Evolutionary conservation across 805 yeast species (phyloP).

Genomic region (Teunomyces stri): DNA sequence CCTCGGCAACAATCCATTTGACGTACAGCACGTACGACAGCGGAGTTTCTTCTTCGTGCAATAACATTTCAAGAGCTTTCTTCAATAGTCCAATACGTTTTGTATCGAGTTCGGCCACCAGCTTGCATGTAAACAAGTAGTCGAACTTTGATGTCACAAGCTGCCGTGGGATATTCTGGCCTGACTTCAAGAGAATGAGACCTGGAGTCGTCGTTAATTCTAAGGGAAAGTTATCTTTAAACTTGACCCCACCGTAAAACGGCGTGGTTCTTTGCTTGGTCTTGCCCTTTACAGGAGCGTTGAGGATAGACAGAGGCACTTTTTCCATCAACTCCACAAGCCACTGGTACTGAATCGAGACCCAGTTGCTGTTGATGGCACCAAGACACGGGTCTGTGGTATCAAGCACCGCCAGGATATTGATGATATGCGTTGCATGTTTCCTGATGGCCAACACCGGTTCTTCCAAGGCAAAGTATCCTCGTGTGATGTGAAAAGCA

Average conservation of each 20-base stretch:
- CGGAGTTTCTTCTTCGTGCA: background rate
- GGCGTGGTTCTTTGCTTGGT: slow-evolving; percentile 9
- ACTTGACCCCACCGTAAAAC: slow-evolving; percentile 36
- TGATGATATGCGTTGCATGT: slow-evolving; percentile 61
- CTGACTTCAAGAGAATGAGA: slow-evolving; percentile 26
- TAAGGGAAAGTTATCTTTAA: slow-evolving; percentile 13
- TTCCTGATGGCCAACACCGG: slow-evolving; percentile 59
- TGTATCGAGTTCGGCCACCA: slow-evolving; percentile 2
- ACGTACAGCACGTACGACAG: slow-evolving; percentile 23
- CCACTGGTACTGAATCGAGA: slow-evolving; percentile 61
- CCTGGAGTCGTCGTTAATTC: slow-evolving; percentile 30
- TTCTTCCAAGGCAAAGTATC: slow-evolving; percentile 57
- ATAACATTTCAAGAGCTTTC: background rate
- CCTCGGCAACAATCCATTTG: slow-evolving; percentile 53
- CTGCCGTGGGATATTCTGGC: slow-evolving; percentile 13
- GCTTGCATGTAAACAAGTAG: slow-evolving; percentile 9
- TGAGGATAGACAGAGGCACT: slow-evolving; percentile 38
- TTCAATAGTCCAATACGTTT: slow-evolving; percentile 7
- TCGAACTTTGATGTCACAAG: background rate
- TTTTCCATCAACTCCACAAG: slow-evolving; percentile 54
- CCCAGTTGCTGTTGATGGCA: slow-evolving; percentile 43
- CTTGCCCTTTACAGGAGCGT: background rate
- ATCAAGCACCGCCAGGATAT: slow-evolving; percentile 31
- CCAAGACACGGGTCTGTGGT: slow-evolving; percentile 6
- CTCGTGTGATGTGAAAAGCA: slow-evolving; percentile 61